Evolutionary conservation across 2,329 filamentous ascomycete species (phyloP).

Genomic region (Elsinoe arachidis): DNA sequence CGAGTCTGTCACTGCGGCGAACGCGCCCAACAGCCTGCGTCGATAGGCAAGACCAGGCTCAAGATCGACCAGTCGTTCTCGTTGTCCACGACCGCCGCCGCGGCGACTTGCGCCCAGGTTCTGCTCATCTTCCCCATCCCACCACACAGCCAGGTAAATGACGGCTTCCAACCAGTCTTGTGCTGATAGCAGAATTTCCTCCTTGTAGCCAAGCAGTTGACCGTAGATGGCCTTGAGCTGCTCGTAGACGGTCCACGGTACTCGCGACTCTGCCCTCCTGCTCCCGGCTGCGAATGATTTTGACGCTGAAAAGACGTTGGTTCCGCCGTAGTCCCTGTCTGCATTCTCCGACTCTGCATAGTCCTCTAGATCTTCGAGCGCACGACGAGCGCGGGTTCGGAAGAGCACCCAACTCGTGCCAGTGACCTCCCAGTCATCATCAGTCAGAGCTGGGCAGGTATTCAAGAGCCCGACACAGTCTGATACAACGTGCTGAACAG

Average conservation of each 20-base stretch:
- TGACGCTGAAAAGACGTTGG: slow-evolving; percentile 24
- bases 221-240: slow-evolving; percentile 73
- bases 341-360: slow-evolving; percentile 68
- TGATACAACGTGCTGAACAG: slow-evolving; percentile 63
- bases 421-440: slow-evolving; percentile 72
- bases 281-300: slow-evolving; percentile 58
- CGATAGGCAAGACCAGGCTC: slow-evolving; percentile 60
- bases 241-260: slow-evolving; percentile 86
- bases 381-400: slow-evolving; percentile 62
- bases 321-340: slow-evolving; percentile 32
- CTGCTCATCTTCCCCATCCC: slow-evolving; percentile 67
- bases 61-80: slow-evolving; percentile 40
- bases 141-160: slow-evolving; percentile 78
- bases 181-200: slow-evolving; percentile 65
- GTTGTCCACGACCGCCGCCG: slow-evolving; percentile 30
- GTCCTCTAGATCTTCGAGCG: slow-evolving; percentile 60
- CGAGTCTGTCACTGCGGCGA: slow-evolving; percentile 56
- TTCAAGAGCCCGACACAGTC: slow-evolving; percentile 62
- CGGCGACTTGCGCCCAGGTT: slow-evolving; percentile 39
- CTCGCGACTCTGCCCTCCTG: slow-evolving; percentile 69
- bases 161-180: slow-evolving; percentile 91
- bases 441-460: slow-evolving; percentile 58
- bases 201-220: slow-evolving; percentile 65
- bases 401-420: slow-evolving; percentile 78
- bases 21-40: slow-evolving; percentile 61